A percentile compares a stretch with the other conserved stretches of the same genome.
These are phyloP conservation scores for Annona cherimola DNA, from an alignment of 164 flowering plant species.

Conservation along the genomic window DNA sequence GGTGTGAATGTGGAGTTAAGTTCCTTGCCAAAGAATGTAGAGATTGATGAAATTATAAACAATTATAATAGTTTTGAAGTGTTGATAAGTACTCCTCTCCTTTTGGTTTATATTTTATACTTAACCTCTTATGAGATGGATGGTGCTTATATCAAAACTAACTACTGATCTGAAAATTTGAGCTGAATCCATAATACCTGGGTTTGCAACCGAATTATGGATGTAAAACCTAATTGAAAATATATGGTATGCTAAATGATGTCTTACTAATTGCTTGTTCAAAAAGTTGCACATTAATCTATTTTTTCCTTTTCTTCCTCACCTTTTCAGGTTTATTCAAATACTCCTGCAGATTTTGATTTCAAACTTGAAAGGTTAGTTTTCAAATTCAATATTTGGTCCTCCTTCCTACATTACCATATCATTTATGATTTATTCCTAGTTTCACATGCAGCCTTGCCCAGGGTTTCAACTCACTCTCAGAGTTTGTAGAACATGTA, in stretches of 20 bases:
- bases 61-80: not conserved
- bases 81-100: not conserved
- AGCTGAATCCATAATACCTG: too few species aligned
- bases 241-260: not conserved
- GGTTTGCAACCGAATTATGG: too few species aligned
- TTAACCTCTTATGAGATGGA: not conserved
- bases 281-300: too few species aligned
- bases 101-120: too few species aligned
- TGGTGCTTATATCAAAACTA: too few species aligned
- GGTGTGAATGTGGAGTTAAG: not conserved
- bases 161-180: not conserved
- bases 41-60: not conserved
- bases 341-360: conserved; percentile 95
- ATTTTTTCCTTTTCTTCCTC: not conserved
- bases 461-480: conserved; percentile 60
- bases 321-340: conserved; percentile 68
- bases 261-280: too few species aligned
- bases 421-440: not conserved
- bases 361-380: conserved; percentile 86
- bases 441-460: conserved; percentile 58
- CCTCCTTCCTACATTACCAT: not conserved
- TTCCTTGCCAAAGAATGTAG: not conserved
- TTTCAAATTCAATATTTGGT: not conserved
- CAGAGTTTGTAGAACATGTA: conserved; percentile 75
- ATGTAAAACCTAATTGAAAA: not conserved